Evolutionary conservation across 139 green algal species (phyloP).

Genomic region (Gonium pectorale): DNA sequence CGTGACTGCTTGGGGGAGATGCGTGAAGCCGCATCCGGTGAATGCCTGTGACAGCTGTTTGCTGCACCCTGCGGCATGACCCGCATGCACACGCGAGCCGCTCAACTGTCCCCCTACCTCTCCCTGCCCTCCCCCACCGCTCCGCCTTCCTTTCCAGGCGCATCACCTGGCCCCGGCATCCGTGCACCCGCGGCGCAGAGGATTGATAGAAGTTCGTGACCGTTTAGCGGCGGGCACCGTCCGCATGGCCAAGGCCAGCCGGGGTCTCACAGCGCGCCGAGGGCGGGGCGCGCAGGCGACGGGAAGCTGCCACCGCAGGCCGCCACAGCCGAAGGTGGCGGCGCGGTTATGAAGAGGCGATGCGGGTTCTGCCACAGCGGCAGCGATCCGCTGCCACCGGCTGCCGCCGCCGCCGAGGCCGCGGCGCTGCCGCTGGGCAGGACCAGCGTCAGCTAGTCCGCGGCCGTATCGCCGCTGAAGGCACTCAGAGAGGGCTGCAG

Average conservation of each 20-base stretch:
- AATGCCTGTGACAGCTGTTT: too few species aligned
- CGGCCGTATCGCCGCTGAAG: not conserved
- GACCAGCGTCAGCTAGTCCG: conserved; percentile 5
- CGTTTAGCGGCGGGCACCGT: too few species aligned
- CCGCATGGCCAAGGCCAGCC: not conserved
- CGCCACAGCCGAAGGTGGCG: conserved; percentile 67
- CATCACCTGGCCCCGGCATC: too few species aligned
- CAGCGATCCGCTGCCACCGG: conserved; percentile 57
- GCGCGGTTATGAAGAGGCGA: conserved; percentile 83
- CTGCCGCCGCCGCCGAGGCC: conserved; percentile 6
- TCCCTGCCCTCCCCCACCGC: too few species aligned
- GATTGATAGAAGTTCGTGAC: too few species aligned
- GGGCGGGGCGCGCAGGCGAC: conserved; percentile 24
- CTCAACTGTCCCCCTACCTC: too few species aligned
- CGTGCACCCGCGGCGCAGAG: too few species aligned
- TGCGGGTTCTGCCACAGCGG: conserved; percentile 84
- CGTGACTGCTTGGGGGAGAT: too few species aligned
- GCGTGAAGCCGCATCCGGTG: too few species aligned
- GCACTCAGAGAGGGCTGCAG: not conserved
- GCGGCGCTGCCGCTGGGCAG: conserved; percentile 15
- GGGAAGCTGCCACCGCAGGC: conserved; percentile 39
- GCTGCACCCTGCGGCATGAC: too few species aligned
- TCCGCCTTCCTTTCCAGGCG: too few species aligned
- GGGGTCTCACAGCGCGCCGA: conserved; percentile 6
- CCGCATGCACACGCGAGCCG: too few species aligned